These are phyloP conservation scores for Saccharomycopsis babjevae DNA, from an alignment of 805 yeast species.

Conservation along the genomic window DNA sequence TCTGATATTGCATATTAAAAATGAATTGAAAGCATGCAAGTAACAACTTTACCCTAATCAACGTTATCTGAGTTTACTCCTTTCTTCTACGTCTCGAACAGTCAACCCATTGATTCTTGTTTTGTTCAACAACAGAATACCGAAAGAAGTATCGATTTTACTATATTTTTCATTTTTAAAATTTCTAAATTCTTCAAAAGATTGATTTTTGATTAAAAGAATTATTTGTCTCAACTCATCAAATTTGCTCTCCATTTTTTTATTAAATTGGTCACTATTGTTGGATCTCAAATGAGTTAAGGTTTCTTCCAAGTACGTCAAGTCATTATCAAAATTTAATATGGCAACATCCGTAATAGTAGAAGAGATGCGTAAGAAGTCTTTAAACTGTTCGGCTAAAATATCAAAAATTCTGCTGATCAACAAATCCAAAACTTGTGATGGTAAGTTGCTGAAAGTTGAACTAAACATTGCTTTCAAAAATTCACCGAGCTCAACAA, in stretches of 20 bases:
- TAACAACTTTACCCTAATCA: background rate
- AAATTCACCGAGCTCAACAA: slow-evolving; percentile 77
- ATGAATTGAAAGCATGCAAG: no score
- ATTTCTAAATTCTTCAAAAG: slow-evolving; percentile 17
- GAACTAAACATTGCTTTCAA: slow-evolving; percentile 78
- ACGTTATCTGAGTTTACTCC: background rate
- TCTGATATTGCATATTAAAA: no score
- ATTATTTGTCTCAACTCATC: slow-evolving; percentile 69
- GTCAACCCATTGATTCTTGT: slow-evolving; percentile 14
- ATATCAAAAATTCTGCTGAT: slow-evolving; percentile 81
- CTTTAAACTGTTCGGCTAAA: slow-evolving; percentile 60
- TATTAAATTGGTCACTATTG: background rate
- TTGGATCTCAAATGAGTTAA: slow-evolving; percentile 25
- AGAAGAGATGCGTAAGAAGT: slow-evolving; percentile 46
- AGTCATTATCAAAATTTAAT: slow-evolving; percentile 70
- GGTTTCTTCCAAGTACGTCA: slow-evolving; percentile 57
- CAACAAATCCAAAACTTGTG: slow-evolving; percentile 65
- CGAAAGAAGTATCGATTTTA: slow-evolving; percentile 14
- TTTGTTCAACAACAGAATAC: slow-evolving; percentile 10
- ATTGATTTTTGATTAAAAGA: slow-evolving; percentile 49
- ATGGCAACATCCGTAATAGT: slow-evolving; percentile 45
- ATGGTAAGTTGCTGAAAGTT: slow-evolving; percentile 74
- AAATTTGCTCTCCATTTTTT: slow-evolving; percentile 8
- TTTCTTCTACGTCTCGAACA: slow-evolving; percentile 7
- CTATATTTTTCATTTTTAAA: slow-evolving; percentile 13